phyloP scores from a whole-genome alignment of 164 flowering plant genomes.

The Malania oleifera region DNA sequence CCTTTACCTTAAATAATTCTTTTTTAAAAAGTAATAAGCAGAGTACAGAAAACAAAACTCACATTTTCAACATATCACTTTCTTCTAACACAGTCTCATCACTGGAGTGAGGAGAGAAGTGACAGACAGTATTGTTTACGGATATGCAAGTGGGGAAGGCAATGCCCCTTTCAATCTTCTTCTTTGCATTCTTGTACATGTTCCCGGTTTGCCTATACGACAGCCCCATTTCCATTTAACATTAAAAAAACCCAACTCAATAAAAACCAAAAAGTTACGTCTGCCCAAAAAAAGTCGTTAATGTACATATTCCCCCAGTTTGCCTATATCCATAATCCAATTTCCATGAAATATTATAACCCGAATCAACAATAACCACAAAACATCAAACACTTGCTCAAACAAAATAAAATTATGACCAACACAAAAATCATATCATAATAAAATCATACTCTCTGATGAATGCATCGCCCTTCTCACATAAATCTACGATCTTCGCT shows the following conservation, averaged over 20 bases:
- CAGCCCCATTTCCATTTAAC: neutral
- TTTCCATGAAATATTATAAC: no score
- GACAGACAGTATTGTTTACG: conserved; percentile 82
- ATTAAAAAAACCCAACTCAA: neutral
- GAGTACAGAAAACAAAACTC: no score
- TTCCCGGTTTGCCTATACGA: conserved; percentile 72
- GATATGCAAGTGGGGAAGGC: conserved; percentile 95
- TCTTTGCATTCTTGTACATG: conserved; percentile 90
- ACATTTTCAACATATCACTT: conserved; percentile 89
- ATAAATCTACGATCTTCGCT: conserved; percentile 76
- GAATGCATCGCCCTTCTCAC: conserved; percentile 82
- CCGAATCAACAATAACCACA: no score
- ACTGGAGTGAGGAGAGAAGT: conserved; percentile 89
- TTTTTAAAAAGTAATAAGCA: neutral
- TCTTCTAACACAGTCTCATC: conserved; percentile 72
- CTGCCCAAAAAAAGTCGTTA: no score
- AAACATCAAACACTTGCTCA: no score
- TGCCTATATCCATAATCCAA: no score
- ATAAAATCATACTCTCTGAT: conserved; percentile 65
- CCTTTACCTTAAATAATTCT: neutral
- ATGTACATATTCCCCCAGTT: no score
- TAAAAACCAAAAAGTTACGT: neutral
- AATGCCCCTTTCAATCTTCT: conserved; percentile 89
- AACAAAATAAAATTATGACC: neutral
- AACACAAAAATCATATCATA: no score